Evolutionary conservation across 2,329 filamentous ascomycete genomes (phyloP).

Genomic region (Monilinia fructicola): DNA sequence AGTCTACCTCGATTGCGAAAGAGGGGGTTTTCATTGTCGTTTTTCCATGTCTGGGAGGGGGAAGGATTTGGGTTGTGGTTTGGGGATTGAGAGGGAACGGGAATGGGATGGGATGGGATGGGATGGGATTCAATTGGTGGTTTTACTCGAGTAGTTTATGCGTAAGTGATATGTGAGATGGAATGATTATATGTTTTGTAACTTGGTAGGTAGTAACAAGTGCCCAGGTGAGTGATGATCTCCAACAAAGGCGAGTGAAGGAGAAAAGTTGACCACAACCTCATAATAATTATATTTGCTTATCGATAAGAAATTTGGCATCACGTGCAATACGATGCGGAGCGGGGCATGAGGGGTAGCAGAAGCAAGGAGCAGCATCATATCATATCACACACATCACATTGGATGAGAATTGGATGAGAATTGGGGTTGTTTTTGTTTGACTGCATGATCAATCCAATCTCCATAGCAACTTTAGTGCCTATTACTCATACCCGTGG

Average conservation of each 20-base stretch:
- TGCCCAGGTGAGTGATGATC: not conserved
- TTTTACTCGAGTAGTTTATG: conserved; percentile 30
- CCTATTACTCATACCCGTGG: not conserved
- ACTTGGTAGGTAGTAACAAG: not conserved
- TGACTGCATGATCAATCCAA: not conserved
- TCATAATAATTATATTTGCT: not conserved
- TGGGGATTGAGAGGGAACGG: not conserved
- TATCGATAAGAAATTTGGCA: conserved; percentile 14
- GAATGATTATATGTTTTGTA: too few species aligned
- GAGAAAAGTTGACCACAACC: not conserved
- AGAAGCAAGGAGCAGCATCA: not conserved
- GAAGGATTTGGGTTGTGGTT: not conserved
- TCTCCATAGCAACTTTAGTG: not conserved
- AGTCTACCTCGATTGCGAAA: conserved; percentile 48
- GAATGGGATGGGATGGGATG: not conserved
- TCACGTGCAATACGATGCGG: not conserved
- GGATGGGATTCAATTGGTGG: conserved; percentile 29
- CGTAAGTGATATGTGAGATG: too few species aligned
- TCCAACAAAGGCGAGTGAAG: not conserved
- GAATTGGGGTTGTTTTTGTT: not conserved
- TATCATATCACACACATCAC: not conserved
- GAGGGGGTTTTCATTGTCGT: conserved; percentile 43
- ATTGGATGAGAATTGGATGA: not conserved
- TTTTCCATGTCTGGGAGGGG: conserved; percentile 30
- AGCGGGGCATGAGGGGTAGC: conserved; percentile 17